Evolutionary conservation across 1,139 yeast species (phyloP).

Genomic region (Blastobotrys illinoisensis): DNA sequence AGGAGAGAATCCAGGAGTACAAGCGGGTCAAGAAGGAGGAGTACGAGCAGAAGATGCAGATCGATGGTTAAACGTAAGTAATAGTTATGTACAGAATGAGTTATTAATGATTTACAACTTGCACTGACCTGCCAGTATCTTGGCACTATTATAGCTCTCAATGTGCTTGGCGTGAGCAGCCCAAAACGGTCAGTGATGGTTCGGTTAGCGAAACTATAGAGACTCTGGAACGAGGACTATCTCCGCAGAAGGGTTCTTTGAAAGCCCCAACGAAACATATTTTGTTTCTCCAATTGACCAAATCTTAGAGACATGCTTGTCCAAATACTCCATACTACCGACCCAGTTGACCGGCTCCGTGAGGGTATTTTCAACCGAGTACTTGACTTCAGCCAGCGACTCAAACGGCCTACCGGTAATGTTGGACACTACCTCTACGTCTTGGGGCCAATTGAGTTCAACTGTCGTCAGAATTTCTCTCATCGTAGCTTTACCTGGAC

Average conservation of each 20-base stretch:
- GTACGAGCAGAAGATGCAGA: constrained; percentile 4
- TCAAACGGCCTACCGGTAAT: constrained; percentile 31
- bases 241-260: not conserved
- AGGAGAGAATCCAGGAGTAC: constrained; percentile 54
- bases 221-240: not conserved
- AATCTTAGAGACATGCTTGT: not conserved
- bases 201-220: no score
- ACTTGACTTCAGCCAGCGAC: constrained; percentile 25
- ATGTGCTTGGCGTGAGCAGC: no score
- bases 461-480: constrained; percentile 14
- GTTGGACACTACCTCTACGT: constrained; percentile 30
- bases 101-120: not conserved
- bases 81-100: not conserved
- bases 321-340: constrained; percentile 23
- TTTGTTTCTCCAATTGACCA: constrained; percentile 10
- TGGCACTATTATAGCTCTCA: no score
- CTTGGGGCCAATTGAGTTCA: constrained; percentile 25
- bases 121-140: no score
- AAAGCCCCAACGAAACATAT: constrained; percentile 4
- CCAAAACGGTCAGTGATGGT: no score
- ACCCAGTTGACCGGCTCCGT: constrained; percentile 33
- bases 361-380: constrained; percentile 25
- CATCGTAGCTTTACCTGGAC: constrained; percentile 35
- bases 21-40: constrained; percentile 29
- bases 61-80: not conserved